Base-by-base conservation (phyloP, 768 basidiomycete genomes). In the Lactifluus echinatus region DNA sequence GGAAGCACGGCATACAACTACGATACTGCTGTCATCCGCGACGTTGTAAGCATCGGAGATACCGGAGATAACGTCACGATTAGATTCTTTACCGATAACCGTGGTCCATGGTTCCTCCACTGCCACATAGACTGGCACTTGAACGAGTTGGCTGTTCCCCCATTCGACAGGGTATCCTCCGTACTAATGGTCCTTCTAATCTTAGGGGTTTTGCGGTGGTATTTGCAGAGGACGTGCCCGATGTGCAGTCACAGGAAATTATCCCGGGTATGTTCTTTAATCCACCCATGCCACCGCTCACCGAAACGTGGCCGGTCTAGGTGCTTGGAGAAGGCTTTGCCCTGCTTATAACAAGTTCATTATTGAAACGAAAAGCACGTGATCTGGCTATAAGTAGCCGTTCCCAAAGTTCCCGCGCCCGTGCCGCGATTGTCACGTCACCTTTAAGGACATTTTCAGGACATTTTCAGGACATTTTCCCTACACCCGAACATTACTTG, bases 1-100 rank as follows among this genome's bases (percentile, higher is more conserved):
- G 62, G 62, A 0, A 56, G 33, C 15, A 26, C 53, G 15, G 8
- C 46, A 15, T 60, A 56, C 59, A 66, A 66, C 52, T 57, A 48
- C 4, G 43, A 39, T 11, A 76, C 79, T 65, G 77, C 78, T 0
- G 69, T 74, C 51, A 67, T 73, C 50, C 66, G 78, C 39, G 79
- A 80, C 61, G 75, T 75, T 4, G 71, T 77, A 34, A 59, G 50
- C 48, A 61, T 54, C 1, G 65, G 63, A 8, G 26, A 26, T 8
- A 1, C 36, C 3, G 53, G 37, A 23, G 59, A 62, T 15, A 43
- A 62, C 14, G 53, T 63, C 23, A 53, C 56, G 7, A 62, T 71
- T 43, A 60, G 69, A 6, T 68, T 69, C 54, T 50, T 62, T 3
- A 68, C 66, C 3, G 67, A 68, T 51, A 67, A 67, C 26, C 56